phyloP scores from a whole-genome alignment of 1,284 basidiomycete genomes.

The Ceratobasidium theobromae region DNA sequence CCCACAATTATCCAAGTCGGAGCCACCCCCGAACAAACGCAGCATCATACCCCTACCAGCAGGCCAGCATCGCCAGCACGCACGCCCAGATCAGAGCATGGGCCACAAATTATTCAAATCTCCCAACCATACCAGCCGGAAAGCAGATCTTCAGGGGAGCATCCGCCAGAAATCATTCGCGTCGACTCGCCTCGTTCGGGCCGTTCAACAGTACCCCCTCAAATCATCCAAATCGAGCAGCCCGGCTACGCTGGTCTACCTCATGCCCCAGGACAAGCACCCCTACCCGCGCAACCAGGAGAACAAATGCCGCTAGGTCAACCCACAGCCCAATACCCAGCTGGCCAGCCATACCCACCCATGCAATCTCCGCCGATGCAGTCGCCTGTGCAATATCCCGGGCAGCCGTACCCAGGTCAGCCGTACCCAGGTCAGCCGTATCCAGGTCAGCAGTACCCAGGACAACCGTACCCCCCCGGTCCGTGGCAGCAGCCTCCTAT shows the following conservation, averaged over 20 bases:
- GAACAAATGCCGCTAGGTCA: background rate
- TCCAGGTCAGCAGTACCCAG: background rate
- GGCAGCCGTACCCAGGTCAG: background rate
- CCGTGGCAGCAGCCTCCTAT: conserved; percentile 19
- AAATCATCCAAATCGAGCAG: conserved; percentile 13
- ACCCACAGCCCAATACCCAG: background rate
- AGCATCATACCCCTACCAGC: background rate
- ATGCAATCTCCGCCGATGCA: background rate
- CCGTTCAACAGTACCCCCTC: background rate
- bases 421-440: background rate
- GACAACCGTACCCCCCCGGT: background rate
- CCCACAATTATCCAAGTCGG: conserved; percentile 8
- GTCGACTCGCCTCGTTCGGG: background rate
- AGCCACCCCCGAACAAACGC: background rate
- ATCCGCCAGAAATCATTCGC: background rate
- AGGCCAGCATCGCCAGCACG: background rate
- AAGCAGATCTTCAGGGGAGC: background rate
- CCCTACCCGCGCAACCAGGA: background rate
- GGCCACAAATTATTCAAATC: conserved; percentile 13
- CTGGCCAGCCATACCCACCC: background rate
- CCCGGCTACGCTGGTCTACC: background rate
- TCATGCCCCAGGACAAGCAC: background rate
- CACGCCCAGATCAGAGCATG: background rate
- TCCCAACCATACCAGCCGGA: background rate
- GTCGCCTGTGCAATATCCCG: background rate